phyloP scores from a whole-genome alignment of 768 basidiomycete species.

The Phallus indusiatus region DNA sequence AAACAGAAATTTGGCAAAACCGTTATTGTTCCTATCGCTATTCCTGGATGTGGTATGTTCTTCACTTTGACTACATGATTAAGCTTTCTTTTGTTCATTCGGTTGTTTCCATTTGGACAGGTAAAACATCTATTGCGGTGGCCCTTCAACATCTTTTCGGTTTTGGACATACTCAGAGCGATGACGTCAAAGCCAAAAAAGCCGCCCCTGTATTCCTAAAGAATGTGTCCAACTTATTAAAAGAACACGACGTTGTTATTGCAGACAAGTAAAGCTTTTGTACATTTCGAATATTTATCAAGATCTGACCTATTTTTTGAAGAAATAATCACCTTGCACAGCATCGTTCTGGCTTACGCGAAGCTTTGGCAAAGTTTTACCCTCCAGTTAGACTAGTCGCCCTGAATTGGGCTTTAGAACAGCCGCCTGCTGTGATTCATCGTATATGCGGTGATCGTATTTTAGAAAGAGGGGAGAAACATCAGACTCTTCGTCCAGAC shows the following conservation, averaged over 20 bases:
- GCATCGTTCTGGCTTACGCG: constrained; percentile 67
- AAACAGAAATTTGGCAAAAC: constrained; percentile 50
- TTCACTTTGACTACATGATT: neutral
- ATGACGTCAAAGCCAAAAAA: constrained; percentile 77
- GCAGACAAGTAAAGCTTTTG: constrained; percentile 82
- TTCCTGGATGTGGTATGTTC: constrained; percentile 84
- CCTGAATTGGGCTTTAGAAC: constrained; percentile 62
- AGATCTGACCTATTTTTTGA: too few species aligned
- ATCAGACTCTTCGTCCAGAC: constrained; percentile 68
- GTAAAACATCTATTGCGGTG: constrained; percentile 80
- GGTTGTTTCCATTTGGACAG: too few species aligned
- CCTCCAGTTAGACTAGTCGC: constrained; percentile 70
- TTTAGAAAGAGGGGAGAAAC: constrained; percentile 64
- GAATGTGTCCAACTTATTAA: constrained; percentile 57
- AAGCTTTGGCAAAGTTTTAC: constrained; percentile 32
- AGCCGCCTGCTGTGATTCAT: constrained; percentile 52
- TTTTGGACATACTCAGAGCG: constrained; percentile 90
- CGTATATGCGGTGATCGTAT: constrained; percentile 75
- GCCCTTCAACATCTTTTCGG: constrained; percentile 73
- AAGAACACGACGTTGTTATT: constrained; percentile 67
- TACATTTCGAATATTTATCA: neutral
- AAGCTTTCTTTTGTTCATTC: too few species aligned
- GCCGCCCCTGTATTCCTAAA: constrained; percentile 57
- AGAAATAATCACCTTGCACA: constrained; percentile 85
- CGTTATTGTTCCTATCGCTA: constrained; percentile 77